phyloP scores from a whole-genome alignment of 148 eudicot genomes.

The Polygonum maritimum region DNA sequence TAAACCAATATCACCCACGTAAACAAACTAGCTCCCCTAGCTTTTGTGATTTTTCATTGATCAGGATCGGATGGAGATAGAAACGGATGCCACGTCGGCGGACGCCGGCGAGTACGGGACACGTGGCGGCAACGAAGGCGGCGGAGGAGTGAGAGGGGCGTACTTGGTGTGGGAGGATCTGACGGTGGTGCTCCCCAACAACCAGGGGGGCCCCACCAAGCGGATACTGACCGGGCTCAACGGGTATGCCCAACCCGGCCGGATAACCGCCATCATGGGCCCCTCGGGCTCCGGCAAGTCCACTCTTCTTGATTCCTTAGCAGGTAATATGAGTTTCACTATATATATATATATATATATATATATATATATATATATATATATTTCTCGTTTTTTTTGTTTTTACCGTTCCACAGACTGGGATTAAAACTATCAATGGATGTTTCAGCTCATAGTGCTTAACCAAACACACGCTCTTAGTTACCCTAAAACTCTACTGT shows the following conservation, averaged over 20 bases:
- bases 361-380: no score
- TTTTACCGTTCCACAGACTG: no score
- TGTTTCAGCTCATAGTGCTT: no score
- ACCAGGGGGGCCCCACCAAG: constrained; percentile 40
- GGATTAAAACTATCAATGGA: no score
- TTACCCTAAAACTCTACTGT: no score
- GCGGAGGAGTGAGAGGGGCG: constrained; percentile 26
- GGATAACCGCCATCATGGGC: constrained; percentile 87
- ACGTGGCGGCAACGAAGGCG: constrained; percentile 17
- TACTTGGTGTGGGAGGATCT: constrained; percentile 76
- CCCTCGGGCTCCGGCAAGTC: constrained; percentile 95
- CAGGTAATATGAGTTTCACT: constrained; percentile 25
- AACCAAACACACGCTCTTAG: no score
- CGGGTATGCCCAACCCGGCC: constrained; percentile 73
- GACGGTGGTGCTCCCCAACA: constrained; percentile 45
- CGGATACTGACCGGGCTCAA: constrained; percentile 42
- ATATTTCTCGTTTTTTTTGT: no score
- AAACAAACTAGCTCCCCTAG: no score
- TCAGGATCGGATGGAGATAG: constrained; percentile 19
- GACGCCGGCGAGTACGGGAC: background rate
- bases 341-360: no score
- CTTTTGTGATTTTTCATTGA: no score
- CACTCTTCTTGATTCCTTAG: constrained; percentile 75
- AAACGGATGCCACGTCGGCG: background rate
- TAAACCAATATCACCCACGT: no score